Conservation (phyloP, 2,329 filamentous ascomycete species). For the Beauveria asiatica region DNA sequence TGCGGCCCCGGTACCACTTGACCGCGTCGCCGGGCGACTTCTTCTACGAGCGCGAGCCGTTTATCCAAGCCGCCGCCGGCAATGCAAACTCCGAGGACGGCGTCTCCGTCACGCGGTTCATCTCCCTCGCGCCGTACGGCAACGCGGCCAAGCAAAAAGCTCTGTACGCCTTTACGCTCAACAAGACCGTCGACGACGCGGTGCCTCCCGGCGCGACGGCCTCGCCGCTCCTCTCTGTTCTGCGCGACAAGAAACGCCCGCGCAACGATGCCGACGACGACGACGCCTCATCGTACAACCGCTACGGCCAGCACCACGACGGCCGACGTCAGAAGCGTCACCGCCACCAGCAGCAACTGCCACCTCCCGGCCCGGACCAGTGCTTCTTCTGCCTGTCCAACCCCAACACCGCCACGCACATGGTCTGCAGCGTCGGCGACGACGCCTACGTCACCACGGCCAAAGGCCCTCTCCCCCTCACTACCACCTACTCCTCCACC, state of each 20-base stretch:
- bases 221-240: slow-evolving; percentile 60
- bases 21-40: slow-evolving; percentile 55
- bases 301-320: slow-evolving; percentile 42
- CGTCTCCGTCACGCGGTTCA: slow-evolving; percentile 71
- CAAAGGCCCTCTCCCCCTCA: slow-evolving; percentile 75
- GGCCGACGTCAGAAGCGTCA: slow-evolving; percentile 38
- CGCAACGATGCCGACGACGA: slow-evolving; percentile 25
- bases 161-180: slow-evolving; percentile 70
- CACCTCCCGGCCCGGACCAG: slow-evolving; percentile 61
- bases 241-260: slow-evolving; percentile 50
- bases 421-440: slow-evolving; percentile 82
- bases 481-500: slow-evolving; percentile 59
- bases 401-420: slow-evolving; percentile 71
- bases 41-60: slow-evolving; percentile 89
- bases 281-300: slow-evolving; percentile 32
- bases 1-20: slow-evolving; percentile 93
- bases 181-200: slow-evolving; percentile 48
- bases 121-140: slow-evolving; percentile 73
- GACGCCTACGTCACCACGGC: slow-evolving; percentile 85
- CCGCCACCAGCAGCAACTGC: slow-evolving; percentile 36
- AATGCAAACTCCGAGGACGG: slow-evolving; percentile 31
- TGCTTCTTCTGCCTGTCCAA: slow-evolving; percentile 98
- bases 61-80: slow-evolving; percentile 54
- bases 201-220: slow-evolving; percentile 65
- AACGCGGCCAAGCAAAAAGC: slow-evolving; percentile 72